phyloP scores from a whole-genome alignment of 768 basidiomycete genomes.

The Naganishia vishniacii region DNA sequence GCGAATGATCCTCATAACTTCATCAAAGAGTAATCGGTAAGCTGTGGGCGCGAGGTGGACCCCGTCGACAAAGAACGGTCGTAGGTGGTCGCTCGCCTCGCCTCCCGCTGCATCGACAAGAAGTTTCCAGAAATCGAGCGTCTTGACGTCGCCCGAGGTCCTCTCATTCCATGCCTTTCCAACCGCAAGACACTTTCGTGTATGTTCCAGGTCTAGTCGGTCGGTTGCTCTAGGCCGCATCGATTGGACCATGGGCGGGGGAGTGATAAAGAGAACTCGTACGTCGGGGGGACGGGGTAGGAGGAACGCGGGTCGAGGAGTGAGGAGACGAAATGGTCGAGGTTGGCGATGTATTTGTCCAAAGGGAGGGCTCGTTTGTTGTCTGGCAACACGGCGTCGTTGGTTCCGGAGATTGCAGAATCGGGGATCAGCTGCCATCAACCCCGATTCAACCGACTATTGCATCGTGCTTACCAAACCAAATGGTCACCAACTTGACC shows the following conservation, averaged over 20 bases:
- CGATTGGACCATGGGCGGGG: constrained; percentile 63
- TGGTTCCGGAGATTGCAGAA: constrained; percentile 49
- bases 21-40: constrained; percentile 67
- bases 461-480: constrained; percentile 75
- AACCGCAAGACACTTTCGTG: constrained; percentile 60
- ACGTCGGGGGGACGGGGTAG: constrained; percentile 67
- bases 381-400: constrained; percentile 70
- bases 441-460: no score
- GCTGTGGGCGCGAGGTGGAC: constrained; percentile 70
- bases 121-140: constrained; percentile 1
- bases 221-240: constrained; percentile 3
- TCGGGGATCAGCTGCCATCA: no score
- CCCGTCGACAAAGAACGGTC: constrained; percentile 57
- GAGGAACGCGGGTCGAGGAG: constrained; percentile 58
- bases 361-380: constrained; percentile 59
- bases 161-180: constrained; percentile 13
- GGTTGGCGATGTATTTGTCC: constrained; percentile 60
- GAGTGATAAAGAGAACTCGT: constrained; percentile 70
- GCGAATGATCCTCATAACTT: constrained; percentile 57
- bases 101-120: constrained; percentile 46
- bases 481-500: constrained; percentile 69
- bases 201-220: constrained; percentile 51
- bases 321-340: constrained; percentile 60
- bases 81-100: constrained; percentile 52
- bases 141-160: neutral